Base-by-base conservation (phyloP, 2,329 filamentous ascomycete genomes). In the Stachybotrys chartarum region DNA sequence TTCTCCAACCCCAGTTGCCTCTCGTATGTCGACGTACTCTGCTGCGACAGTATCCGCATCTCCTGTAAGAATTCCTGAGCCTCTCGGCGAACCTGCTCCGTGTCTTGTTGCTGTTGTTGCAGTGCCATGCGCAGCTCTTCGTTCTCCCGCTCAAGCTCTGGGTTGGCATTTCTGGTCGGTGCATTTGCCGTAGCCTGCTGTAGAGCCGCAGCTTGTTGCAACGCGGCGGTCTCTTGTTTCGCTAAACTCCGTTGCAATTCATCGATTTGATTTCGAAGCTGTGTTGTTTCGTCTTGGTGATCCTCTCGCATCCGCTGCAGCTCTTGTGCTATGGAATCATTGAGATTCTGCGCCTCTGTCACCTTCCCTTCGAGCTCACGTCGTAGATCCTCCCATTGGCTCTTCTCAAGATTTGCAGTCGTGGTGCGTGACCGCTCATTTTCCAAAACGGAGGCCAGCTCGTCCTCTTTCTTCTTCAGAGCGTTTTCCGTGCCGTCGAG, bases 11-110 rank as follows among this genome's bases (percentile, higher is more conserved):
- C 84, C 53, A 91, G 85, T 70, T 97, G 92, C 61, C 86, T 87
- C 61, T 96, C 91, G 69, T 90, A 87, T 7, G 87, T 86, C 11
- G 86, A 80, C 59, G 85, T 85, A 64, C 88, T 94, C 62, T 91
- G 87, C 61, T 91, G 82, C 6, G 92, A 95, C 50, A 97, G 79
- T 50, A 83, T 77, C 59, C 90, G 86, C 94, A 97, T 99, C 71
- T 99, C 94, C 58, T 83, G 80, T 48, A 99, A 73, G 68, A 93
- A 96, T 52, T 85, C 82, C 55, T 90, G 85, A 0, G 92, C 91
- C 72, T 97, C 90, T 54, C 82, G 83, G 30, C 90, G 85, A 35
- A 97, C 94, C 64, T 96, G 89, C 58, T 95, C 88, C 0, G 91
- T 96, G 2, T 94, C 82, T 56, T 87, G 81, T 61, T 91, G 86